These are phyloP conservation scores for Sclerotinia nivalis DNA, from an alignment of 2,329 filamentous ascomycete species.

Conservation along the genomic window DNA sequence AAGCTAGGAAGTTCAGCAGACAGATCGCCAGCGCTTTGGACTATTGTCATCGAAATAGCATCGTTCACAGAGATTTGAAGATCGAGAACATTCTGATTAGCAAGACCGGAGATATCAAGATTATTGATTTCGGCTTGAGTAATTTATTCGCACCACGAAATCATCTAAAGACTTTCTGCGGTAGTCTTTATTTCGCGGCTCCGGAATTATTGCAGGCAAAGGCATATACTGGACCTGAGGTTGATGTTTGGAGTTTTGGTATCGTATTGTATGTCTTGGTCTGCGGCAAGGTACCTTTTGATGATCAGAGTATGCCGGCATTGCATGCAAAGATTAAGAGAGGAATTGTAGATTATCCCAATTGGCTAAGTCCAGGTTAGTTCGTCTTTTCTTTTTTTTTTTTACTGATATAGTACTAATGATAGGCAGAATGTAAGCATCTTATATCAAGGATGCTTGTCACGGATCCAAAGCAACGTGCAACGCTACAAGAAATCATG, in stretches of 20 bases:
- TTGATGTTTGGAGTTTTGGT: conserved; percentile 98
- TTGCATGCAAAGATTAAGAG: conserved; percentile 99
- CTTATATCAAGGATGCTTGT: conserved; percentile 94
- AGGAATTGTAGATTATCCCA: conserved; percentile 91
- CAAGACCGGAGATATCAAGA: conserved; percentile 98
- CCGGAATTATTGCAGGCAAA: conserved; percentile 91
- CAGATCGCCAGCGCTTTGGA: conserved; percentile 96
- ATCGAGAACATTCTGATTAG: conserved; percentile 99
- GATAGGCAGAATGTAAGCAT: conserved; percentile 76
- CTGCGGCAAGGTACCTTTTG: conserved; percentile 96
- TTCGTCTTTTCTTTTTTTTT: conserved; percentile 26
- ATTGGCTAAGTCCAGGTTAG: conserved; percentile 86
- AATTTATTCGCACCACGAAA: conserved; percentile 87
- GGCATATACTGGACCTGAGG: conserved; percentile 93
- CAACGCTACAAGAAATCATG: conserved; percentile 88
- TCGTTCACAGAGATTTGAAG: conserved; percentile 95
- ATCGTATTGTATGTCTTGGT: conserved; percentile 97
- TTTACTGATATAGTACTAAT: conserved; percentile 26
- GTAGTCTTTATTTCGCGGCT: conserved; percentile 95
- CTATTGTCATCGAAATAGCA: conserved; percentile 97
- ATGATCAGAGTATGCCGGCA: conserved; percentile 98
- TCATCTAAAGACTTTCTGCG: conserved; percentile 94
- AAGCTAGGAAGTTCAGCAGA: conserved; percentile 93
- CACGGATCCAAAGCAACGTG: conserved; percentile 84
- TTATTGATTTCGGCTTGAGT: conserved; percentile 97